phyloP scores from a whole-genome alignment of 1,139 yeast genomes.

The Pichia sp. region DNA sequence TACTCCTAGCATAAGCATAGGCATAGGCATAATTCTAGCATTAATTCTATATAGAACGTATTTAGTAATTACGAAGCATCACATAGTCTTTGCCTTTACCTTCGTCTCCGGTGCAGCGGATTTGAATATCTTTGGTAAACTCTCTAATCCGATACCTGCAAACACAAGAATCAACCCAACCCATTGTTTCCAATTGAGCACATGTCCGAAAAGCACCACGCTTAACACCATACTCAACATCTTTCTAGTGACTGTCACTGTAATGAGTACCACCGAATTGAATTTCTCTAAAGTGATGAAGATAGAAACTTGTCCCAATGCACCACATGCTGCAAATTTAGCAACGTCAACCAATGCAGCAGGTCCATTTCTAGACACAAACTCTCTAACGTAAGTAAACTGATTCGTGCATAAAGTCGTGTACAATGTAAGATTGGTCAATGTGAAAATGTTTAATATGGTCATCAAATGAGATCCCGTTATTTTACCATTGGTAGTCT shows the following conservation, averaged over 20 bases:
- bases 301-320: conserved; percentile 88
- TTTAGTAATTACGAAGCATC: too few relatives aligned
- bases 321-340: conserved; percentile 72
- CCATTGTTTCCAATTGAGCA: conserved; percentile 61
- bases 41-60: too few relatives aligned
- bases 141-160: conserved; percentile 71
- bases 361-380: conserved; percentile 39
- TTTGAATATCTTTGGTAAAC: conserved; percentile 35
- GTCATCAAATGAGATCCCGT: conserved; percentile 89
- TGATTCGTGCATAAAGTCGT: conserved; percentile 44
- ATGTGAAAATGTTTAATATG: conserved; percentile 52
- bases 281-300: conserved; percentile 76
- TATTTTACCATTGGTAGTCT: conserved; percentile 23
- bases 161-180: conserved; percentile 72
- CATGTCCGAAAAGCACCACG: conserved; percentile 79
- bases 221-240: conserved; percentile 93
- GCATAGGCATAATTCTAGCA: neutral
- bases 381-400: conserved; percentile 39
- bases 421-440: conserved; percentile 33
- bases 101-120: neutral
- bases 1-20: neutral
- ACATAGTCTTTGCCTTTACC: neutral
- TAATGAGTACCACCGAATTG: conserved; percentile 77
- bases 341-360: conserved; percentile 51
- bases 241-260: conserved; percentile 93